phyloP scores from a whole-genome alignment of 805 yeast species.

The Lipomyces sp. region DNA sequence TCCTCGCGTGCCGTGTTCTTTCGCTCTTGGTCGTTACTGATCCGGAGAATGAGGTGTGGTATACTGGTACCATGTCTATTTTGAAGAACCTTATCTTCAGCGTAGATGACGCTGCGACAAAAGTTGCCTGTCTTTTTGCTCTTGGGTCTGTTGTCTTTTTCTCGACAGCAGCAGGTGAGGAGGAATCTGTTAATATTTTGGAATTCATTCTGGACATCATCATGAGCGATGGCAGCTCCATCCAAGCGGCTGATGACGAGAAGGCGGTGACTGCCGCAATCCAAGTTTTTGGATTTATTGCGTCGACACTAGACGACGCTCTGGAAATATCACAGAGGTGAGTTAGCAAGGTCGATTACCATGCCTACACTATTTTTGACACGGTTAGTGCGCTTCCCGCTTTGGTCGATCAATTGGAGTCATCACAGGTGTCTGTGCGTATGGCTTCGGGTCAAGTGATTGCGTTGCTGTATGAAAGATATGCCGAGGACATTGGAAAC shows the following conservation, averaged over 20 bases:
- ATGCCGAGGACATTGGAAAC: constrained; percentile 25
- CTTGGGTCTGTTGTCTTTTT: constrained; percentile 28
- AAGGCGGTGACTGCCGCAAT: constrained; percentile 35
- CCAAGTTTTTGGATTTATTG: constrained; percentile 31
- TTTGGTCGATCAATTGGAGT: constrained; percentile 38
- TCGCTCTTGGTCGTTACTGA: constrained; percentile 34
- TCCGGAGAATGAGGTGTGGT: constrained; percentile 28
- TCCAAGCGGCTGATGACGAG: constrained; percentile 37
- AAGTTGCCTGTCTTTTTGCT: constrained; percentile 28
- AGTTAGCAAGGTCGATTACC: background rate
- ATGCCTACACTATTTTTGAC: background rate
- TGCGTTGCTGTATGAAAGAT: constrained; percentile 37
- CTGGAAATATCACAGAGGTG: constrained; percentile 27
- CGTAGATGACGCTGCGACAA: constrained; percentile 14
- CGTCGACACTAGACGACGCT: constrained; percentile 28
- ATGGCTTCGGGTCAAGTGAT: constrained; percentile 39
- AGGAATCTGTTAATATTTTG: constrained; percentile 14
- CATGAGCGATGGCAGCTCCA: constrained; percentile 35
- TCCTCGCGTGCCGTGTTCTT: constrained; percentile 22
- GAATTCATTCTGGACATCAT: constrained; percentile 33
- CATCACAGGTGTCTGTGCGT: constrained; percentile 30
- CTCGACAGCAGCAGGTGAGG: constrained; percentile 20
- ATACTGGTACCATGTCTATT: constrained; percentile 5
- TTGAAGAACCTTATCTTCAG: constrained; percentile 15
- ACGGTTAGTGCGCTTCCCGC: constrained; percentile 28